Evolutionary conservation across 169 alveolate species (phyloP), one percentile per base, ranked within the genome.

Genomic region (Cyclospora cayetanensis): DNA sequence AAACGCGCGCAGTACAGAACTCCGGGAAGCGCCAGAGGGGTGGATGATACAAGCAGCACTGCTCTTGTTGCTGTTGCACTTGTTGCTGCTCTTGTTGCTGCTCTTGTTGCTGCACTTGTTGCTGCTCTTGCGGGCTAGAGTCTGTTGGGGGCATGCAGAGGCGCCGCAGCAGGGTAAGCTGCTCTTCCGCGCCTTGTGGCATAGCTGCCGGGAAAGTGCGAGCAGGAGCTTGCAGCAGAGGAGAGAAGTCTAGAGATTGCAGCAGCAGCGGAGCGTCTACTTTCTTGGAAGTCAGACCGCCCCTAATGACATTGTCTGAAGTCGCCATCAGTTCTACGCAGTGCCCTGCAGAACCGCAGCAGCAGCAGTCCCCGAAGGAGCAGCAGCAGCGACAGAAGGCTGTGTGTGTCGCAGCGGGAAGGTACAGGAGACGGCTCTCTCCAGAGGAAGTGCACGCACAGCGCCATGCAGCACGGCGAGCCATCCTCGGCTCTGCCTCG

Each of bases 231-330:
- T 22, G 29, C 0, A 27, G 66, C 65, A n/a, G 63, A 39, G 22
- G 63, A 5, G 37, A 35, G 77, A 68, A 87, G 68, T 53, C 76
- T 31, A 87, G 77, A 9, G 77, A 15, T 5, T 46, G 37, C 27
- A 65, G 39, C 53, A 90, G 85, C 42, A 79, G 77, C 18, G 82
- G 80, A 22, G 70, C 63, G 72, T 98, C 99, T 80, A 95, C 97
- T 79, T 91, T 90, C 93, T 98, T 98, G 4, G 99, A 97, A 43
- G 99, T 98, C 27, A 98, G 93, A 22, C 99, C 99, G 25, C 98
- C 97, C 91, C 99, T 93, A 27, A 98, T 95, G 50, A 98, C 99
- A 94, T 98, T 98, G 94, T 98, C 99, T 35, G 98, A 96, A 92
- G 95, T 93, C n/a, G 98, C 97, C 99, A 97, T 97, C 60, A 97